A percentile compares a stretch with the other conserved stretches of the same genome.
Conservation (phyloP, 306 rosid genomes). For the Hylodesmum podocarpum region DNA sequence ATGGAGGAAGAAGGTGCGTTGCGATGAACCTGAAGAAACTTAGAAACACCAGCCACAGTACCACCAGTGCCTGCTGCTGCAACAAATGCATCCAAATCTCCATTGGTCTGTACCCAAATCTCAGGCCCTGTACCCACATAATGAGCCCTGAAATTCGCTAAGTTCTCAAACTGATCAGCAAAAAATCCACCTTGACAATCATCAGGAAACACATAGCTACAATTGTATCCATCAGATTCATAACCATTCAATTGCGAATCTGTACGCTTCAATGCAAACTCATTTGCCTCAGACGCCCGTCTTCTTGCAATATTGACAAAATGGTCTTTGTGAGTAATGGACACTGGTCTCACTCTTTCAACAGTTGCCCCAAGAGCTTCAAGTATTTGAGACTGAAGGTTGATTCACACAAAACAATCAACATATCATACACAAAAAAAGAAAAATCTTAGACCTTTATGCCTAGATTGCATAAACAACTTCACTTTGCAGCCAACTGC, state of each 20-base stretch:
- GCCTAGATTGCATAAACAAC: neutral
- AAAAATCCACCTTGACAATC: slow-evolving; percentile 79
- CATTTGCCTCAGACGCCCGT: slow-evolving; percentile 79
- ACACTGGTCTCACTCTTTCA: slow-evolving; percentile 92
- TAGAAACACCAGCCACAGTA: slow-evolving; percentile 86
- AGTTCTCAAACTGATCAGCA: slow-evolving; percentile 93
- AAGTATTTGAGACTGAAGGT: slow-evolving; percentile 72
- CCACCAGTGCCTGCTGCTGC: slow-evolving; percentile 98
- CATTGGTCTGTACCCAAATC: slow-evolving; percentile 84
- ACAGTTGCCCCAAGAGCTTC: slow-evolving; percentile 88
- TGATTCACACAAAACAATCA: neutral
- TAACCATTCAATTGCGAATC: slow-evolving; percentile 42
- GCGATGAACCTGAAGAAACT: slow-evolving; percentile 54
- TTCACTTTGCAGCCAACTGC: too few relatives aligned
- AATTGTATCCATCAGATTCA: slow-evolving; percentile 36
- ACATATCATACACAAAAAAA: neutral
- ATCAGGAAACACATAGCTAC: slow-evolving; percentile 26
- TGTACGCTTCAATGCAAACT: slow-evolving; percentile 42
- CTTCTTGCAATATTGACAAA: slow-evolving; percentile 84
- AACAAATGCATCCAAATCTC: slow-evolving; percentile 73
- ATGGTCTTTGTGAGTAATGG: slow-evolving; percentile 88
- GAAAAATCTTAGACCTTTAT: neutral
- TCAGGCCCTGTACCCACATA: slow-evolving; percentile 91
- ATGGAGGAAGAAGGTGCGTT: neutral
- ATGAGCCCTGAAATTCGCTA: slow-evolving; percentile 87